Evolutionary conservation across 2,329 filamentous ascomycete species (phyloP), one percentile per base, ranked within the genome.

Genomic region (Magnaporthiopsis incrustans): DNA sequence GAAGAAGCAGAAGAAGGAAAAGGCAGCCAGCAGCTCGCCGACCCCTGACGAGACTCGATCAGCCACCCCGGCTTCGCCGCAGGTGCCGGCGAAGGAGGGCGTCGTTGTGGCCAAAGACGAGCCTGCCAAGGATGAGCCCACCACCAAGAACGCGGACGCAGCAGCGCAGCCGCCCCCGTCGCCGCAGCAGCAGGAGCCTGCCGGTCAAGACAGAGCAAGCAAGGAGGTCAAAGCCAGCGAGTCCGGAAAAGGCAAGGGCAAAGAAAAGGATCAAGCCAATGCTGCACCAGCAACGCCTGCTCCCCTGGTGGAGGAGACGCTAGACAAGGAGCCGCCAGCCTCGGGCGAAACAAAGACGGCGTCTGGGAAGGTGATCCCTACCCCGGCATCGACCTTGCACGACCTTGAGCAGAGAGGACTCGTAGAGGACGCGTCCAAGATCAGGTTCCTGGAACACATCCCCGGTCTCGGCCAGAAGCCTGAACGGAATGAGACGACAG

Each of bases 1-100:
- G 80, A 94, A 92, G 80, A 95, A 94, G 77, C 85, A 90, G 73
- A 94, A 92, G 76, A 86, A 89, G 69, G 88, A 85, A 67, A 76
- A 76, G 69, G 71, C 69, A 38, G 62, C 68, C 26, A 71, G 68
- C 59, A 73, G 68, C 38, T 64, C 67, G 14, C 68, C 68, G 3
- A 76, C 68, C 3, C 66, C 60, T 4, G 50, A 12, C 2, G 64
- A 63, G 63, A 71, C 69, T 62, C 67, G 68, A 11, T 67, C 70
- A 2, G 64, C 69, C 26, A 71, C 70, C 0, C 69, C 71, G 0
- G 60, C 66, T 1, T 57, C 64, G 5, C 30, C 60, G 4, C 60
- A 32, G 50, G 59, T 33, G 7, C 44, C 32, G n/a, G 44, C 53
- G 14, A 58, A 27, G 57, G 27, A 53, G 44, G 44, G n/a, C 18